These are phyloP conservation scores for Globisporangium apiculatum DNA, from an alignment of 352 stramenopile genomes.

Conservation along the genomic window DNA sequence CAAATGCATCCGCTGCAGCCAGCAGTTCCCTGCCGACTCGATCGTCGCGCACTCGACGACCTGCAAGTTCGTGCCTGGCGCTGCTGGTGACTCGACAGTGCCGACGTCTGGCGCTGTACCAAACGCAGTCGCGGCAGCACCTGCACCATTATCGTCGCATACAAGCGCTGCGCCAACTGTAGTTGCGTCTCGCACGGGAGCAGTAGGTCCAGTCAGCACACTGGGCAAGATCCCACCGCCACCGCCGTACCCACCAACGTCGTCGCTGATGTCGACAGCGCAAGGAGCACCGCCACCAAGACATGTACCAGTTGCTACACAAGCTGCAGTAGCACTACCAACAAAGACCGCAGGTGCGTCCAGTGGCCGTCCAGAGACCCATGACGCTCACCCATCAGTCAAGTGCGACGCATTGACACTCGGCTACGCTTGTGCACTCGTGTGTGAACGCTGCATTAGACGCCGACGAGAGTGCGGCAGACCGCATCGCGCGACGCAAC, in stretches of 20 bases:
- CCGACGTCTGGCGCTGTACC: neutral
- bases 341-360: neutral
- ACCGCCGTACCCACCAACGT: slow-evolving; percentile 36
- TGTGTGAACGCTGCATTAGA: neutral
- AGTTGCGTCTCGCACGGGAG: neutral
- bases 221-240: slow-evolving; percentile 33
- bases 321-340: neutral
- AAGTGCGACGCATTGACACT: neutral
- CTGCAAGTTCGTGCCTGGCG: slow-evolving; percentile 45
- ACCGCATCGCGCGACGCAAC: slow-evolving; percentile 44
- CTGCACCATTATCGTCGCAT: neutral
- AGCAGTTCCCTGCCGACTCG: slow-evolving; percentile 64
- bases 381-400: no score
- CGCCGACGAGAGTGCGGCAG: slow-evolving; percentile 16
- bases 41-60: slow-evolving; percentile 68
- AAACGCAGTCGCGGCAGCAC: neutral
- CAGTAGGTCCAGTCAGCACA: neutral
- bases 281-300: neutral
- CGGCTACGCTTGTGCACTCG: no score
- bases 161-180: neutral
- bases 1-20: slow-evolving; percentile 78
- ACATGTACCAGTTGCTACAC: neutral
- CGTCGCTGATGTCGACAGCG: neutral
- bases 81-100: neutral
- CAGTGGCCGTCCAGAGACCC: neutral